These are phyloP conservation scores for Cryphonectria nitschkei DNA, from an alignment of 2,329 filamentous ascomycete genomes.

Conservation along the genomic window DNA sequence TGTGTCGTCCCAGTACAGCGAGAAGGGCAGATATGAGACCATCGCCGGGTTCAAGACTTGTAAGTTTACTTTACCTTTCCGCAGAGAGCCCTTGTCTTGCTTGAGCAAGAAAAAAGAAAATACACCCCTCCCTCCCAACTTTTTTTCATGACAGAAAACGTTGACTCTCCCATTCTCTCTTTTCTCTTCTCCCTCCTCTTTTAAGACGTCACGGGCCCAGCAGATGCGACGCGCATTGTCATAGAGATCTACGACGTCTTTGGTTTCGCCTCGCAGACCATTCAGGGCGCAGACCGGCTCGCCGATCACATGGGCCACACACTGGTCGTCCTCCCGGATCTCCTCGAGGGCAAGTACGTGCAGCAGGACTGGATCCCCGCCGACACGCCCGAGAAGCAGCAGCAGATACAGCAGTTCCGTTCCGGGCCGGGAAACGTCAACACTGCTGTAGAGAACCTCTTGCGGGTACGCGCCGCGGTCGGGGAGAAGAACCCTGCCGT, in stretches of 20 bases:
- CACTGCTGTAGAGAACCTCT: conserved; percentile 37
- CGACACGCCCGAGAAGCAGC: conserved; percentile 49
- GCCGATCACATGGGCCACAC: conserved; percentile 40
- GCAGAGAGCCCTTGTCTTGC: too few relatives aligned
- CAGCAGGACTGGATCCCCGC: conserved; percentile 42
- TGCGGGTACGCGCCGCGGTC: conserved; percentile 38
- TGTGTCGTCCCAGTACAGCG: conserved; percentile 43
- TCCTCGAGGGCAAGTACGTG: conserved; percentile 43
- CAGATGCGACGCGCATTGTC: conserved; percentile 42
- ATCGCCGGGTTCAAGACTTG: conserved; percentile 48
- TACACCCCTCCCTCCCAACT: too few relatives aligned
- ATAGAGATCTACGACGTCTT: conserved; percentile 55
- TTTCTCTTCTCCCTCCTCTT: background rate
- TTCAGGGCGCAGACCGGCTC: conserved; percentile 53
- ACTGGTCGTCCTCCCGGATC: conserved; percentile 46
- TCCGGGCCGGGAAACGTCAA: conserved; percentile 36
- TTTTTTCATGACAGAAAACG: background rate
- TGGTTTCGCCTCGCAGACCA: conserved; percentile 48
- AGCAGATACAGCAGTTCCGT: conserved; percentile 39
- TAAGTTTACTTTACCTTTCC: conserved; percentile 32
- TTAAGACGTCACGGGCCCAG: conserved; percentile 43
- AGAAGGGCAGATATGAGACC: conserved; percentile 45
- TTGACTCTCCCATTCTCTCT: background rate
- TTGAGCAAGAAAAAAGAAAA: background rate
- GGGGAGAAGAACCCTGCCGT: conserved; percentile 41